Evolutionary conservation across 345 rosid genomes (phyloP).

Genomic region (Anacardium occidentale): DNA sequence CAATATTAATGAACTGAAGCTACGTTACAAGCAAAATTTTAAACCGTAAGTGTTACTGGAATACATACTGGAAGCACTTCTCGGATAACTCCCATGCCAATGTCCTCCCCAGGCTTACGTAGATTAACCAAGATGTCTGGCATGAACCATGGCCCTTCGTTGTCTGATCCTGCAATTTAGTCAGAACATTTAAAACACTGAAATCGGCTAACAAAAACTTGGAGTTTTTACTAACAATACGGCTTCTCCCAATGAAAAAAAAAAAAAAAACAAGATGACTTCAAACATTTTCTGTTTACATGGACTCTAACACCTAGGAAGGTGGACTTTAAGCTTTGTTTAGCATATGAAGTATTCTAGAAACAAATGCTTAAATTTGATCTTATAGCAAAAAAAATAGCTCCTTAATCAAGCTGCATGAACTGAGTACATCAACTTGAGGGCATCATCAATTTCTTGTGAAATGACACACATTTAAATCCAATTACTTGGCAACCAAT

Average conservation of each 20-base stretch:
- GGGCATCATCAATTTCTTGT: not conserved
- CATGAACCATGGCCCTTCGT: constrained; percentile 79
- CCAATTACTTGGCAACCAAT: not conserved
- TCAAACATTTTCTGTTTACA: too few species aligned
- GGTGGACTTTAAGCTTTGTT: not conserved
- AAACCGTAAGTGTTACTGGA: not conserved
- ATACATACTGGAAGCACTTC: constrained; percentile 78
- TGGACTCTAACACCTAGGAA: not conserved
- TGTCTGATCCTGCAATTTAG: constrained; percentile 63
- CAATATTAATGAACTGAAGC: too few species aligned
- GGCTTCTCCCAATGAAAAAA: not conserved
- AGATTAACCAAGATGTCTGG: constrained; percentile 83
- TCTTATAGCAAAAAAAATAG: not conserved
- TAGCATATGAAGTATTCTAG: not conserved
- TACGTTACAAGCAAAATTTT: not conserved
- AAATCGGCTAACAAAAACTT: not conserved
- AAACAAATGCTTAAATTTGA: not conserved
- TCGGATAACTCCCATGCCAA: constrained; percentile 60
- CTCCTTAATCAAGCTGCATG: not conserved
- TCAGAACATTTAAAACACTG: not conserved
- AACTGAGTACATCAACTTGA: not conserved
- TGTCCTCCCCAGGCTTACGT: constrained; percentile 62
- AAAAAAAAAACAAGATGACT: not conserved
- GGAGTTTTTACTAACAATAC: not conserved
- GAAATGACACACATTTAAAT: not conserved